These are phyloP conservation scores for Phytopythium litorale DNA, from an alignment of 352 stramenopile genomes.

Conservation along the genomic window DNA sequence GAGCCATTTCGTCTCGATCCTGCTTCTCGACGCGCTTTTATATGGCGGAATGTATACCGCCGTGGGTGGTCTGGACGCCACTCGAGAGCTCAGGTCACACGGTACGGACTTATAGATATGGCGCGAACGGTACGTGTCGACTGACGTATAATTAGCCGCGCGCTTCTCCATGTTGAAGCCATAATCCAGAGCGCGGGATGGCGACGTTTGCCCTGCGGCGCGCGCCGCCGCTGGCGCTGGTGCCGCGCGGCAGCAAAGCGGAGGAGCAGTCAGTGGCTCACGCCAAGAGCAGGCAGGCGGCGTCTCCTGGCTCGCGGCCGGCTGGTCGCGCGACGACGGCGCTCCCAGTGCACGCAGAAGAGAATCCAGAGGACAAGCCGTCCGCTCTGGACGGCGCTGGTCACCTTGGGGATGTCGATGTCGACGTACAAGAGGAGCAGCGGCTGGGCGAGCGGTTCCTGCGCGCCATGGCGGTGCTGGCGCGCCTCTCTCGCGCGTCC, in stretches of 20 bases:
- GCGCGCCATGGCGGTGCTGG: slow-evolving; percentile 49
- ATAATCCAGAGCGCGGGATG: not conserved
- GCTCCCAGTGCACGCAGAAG: not conserved
- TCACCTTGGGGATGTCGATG: not conserved
- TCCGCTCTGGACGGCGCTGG: not conserved
- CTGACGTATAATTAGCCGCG: not conserved
- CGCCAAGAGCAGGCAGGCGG: not conserved
- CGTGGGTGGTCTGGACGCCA: not conserved
- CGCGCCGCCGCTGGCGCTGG: slow-evolving; percentile 42
- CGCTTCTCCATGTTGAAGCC: not conserved
- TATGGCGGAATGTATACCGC: too few relatives aligned
- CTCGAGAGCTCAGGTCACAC: not conserved
- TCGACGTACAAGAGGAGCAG: slow-evolving; percentile 12
- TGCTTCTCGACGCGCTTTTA: too few relatives aligned
- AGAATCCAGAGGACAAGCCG: not conserved
- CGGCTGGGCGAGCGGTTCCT: slow-evolving; percentile 56
- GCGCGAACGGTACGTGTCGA: not conserved
- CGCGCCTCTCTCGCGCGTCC: slow-evolving; percentile 27
- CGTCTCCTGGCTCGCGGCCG: not conserved
- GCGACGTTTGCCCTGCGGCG: slow-evolving; percentile 21
- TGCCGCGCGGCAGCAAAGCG: slow-evolving; percentile 25
- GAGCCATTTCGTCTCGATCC: slow-evolving; percentile 14
- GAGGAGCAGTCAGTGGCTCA: slow-evolving; percentile 11
- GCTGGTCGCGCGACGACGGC: not conserved
- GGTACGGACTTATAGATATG: not conserved